Evolutionary conservation across 371 early-diverging fungal species (phyloP), one percentile per base, ranked within the genome.

Genomic region (Apophysomyces sp.): DNA sequence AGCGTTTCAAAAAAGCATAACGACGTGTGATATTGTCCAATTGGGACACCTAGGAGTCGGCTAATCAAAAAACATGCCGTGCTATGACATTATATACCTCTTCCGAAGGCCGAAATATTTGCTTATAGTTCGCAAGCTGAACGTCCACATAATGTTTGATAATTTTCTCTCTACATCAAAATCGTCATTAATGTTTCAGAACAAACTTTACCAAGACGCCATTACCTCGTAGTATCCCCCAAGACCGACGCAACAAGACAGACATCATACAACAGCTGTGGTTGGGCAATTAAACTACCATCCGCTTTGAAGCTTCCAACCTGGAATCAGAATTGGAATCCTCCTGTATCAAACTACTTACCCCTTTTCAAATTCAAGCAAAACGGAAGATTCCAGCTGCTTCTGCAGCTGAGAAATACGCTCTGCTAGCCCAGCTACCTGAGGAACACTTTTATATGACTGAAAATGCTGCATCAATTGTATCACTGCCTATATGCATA

Each of bases 1-100:
- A 74, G 32, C 97, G 86, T 63, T 94, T 92, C 37, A 98, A 72
- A 89, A 95, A 97, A 1, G 98, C 92, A 73, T 93, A 97, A n/a
- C 98, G 84, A 21, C 95, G 81, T 1, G 93, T 86, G 0, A 94
- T 85, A 57, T 94, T 88, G 36, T 92, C 94, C 3, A 98, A 70
- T 27, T 91, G 89, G 16, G 94, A 87, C 3, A 92, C 84, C 86
- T 89, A 60, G 9, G 7, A 41, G 49, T 44, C n/a, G 4, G 21
- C 3, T 0, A 18, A 16, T 21, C 4, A 9, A 18, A 7, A 9
- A 21, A 11, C 1, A 44, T 44, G 8, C 7, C 24, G 49, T n/a
- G 4, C 0, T 44, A 44, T 11, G 3, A 44, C 1, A 2, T 9
- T 44, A 7, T 1, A 7, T 60, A 88, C 93, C 67, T 97, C 98